Base-by-base conservation (phyloP, 129 eudicot species). In the Mikania micrantha region DNA sequence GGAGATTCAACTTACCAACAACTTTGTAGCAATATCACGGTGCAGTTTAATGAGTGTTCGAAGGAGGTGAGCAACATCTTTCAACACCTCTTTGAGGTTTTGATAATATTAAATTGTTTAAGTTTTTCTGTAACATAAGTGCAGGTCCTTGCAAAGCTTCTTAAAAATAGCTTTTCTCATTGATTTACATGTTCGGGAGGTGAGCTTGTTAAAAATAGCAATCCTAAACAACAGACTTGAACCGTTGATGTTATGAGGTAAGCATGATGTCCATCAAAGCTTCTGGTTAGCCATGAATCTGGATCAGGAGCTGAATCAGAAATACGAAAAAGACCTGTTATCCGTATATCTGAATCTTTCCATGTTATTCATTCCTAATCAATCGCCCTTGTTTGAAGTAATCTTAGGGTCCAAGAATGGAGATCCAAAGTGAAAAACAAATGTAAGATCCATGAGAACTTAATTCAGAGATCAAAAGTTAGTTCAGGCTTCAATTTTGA, bases 201-300 rank as follows among this genome's bases (percentile, higher is more conserved):
- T 5, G 6, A 19, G 5, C 1, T 47, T 47, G 24, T 5, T 16
- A 16, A 16, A 47, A 45, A 54, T 70, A 11, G 35, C 65, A 9
- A 59, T 25, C 36, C 0, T 17, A 42, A 45, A 70, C 84, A 94
- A 70, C 84, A 94, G 99, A 94, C 97, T 1, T 95, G 90, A 50
- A 85, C 90, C 3, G 87, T 94, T 66, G 96, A 94, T 65, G 95
- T 94, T 59, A 76, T 94, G 81, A 94, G 89, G 79, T 89, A 89
- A 81, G 96, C 96, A 11, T 95, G 99, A 0, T 87, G 95, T 0
- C 99, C 99, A 32, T 94, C 99, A 0, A 95, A 94, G 66, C 96
- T 93, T 35, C 60, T 85, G 36, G 95, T 86, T 49, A 86, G 93
- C 82, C 99, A 94, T 28, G 99, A 86, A 20, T n/a, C n/a, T n/a